Evolutionary conservation across 306 rosid species (phyloP).

Genomic region (Echinosophora koreensis): DNA sequence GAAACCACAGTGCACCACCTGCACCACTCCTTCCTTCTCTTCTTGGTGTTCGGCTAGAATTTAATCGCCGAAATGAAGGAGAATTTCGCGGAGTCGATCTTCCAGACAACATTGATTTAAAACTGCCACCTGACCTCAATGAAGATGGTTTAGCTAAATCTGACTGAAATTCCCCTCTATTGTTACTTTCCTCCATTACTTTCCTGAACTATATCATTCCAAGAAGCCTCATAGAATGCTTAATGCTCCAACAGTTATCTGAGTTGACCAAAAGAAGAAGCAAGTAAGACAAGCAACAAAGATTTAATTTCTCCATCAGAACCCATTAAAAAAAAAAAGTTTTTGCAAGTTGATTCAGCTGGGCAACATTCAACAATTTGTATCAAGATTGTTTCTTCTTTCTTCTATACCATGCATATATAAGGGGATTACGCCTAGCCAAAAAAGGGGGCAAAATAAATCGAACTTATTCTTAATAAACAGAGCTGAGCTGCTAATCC

Average conservation of each 20-base stretch:
- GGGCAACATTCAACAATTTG: not conserved
- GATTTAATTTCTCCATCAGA: constrained; percentile 18
- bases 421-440: not conserved
- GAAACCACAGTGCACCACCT: constrained; percentile 67
- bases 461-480: not conserved
- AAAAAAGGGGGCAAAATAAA: not conserved
- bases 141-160: constrained; percentile 54
- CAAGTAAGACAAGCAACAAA: constrained; percentile 19
- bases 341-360: not conserved
- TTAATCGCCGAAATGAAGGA: constrained; percentile 69
- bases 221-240: constrained; percentile 16
- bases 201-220: constrained; percentile 47
- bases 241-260: constrained; percentile 36
- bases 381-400: not conserved
- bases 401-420: not conserved
- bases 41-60: constrained; percentile 72
- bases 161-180: constrained; percentile 64
- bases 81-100: constrained; percentile 73
- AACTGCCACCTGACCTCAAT: constrained; percentile 65
- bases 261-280: constrained; percentile 23
- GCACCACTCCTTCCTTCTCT: constrained; percentile 70
- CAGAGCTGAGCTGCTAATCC: too few species aligned
- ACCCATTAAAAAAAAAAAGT: not conserved
- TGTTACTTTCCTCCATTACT: constrained; percentile 69
- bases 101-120: constrained; percentile 78